Evolutionary conservation across 768 basidiomycete species (phyloP).

Genomic region (Mycena belliarum): DNA sequence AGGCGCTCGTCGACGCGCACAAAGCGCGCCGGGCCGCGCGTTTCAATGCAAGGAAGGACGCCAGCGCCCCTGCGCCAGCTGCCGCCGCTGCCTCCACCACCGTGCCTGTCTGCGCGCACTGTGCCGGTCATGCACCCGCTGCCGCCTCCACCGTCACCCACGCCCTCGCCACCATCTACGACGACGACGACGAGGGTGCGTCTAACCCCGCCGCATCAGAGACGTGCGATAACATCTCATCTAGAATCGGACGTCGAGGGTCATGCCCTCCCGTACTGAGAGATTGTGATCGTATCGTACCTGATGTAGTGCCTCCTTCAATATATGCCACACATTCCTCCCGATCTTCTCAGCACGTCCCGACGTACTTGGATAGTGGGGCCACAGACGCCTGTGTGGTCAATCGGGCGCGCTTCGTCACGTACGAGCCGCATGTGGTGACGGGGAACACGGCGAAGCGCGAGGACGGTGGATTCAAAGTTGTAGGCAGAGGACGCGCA

Average conservation of each 20-base stretch:
- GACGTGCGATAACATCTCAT: not conserved
- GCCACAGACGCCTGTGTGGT: slow-evolving; percentile 6
- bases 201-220: not conserved
- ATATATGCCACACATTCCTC: no score
- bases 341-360: not conserved
- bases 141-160: no score
- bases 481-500: no score
- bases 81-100: not conserved
- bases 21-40: not conserved
- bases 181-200: not conserved
- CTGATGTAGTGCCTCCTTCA: no score
- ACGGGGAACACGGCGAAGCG: no score
- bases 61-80: not conserved
- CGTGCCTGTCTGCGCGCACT: not conserved
- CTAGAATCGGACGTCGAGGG: slow-evolving; percentile 2
- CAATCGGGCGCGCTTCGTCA: not conserved
- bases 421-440: no score
- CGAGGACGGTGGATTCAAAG: no score
- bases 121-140: no score
- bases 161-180: not conserved
- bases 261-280: no score
- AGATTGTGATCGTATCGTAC: no score
- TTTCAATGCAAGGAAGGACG: no score
- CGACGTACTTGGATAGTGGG: slow-evolving; percentile 5
- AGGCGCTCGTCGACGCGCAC: not conserved